Conservation (phyloP, 2,329 filamentous ascomycete species). For the Colletotrichum australisinense region DNA sequence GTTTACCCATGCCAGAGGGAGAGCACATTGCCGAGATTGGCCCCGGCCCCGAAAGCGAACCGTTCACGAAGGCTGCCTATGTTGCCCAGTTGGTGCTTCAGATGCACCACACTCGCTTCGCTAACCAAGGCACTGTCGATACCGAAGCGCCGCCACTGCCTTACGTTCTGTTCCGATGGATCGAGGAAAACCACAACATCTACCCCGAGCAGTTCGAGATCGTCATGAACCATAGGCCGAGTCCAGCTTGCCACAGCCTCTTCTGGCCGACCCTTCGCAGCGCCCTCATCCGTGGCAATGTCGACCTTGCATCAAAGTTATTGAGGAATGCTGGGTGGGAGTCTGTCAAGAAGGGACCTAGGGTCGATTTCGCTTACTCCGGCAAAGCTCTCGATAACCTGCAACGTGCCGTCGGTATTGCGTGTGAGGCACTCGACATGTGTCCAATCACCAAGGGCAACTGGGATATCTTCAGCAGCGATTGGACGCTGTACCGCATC, state of each 20-base stretch:
- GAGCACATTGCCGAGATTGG: slow-evolving; percentile 73
- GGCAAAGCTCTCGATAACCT: slow-evolving; percentile 84
- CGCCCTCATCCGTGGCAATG: slow-evolving; percentile 79
- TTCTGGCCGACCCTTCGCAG: slow-evolving; percentile 91
- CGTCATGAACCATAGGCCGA: slow-evolving; percentile 73
- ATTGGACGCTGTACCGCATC: slow-evolving; percentile 88
- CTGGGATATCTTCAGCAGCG: slow-evolving; percentile 85
- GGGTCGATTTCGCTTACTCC: slow-evolving; percentile 72
- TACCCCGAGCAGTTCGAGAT: slow-evolving; percentile 75
- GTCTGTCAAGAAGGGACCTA: slow-evolving; percentile 75
- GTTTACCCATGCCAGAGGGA: slow-evolving; percentile 59
- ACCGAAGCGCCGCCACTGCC: slow-evolving; percentile 70
- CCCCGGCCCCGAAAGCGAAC: slow-evolving; percentile 68
- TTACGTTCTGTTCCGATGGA: slow-evolving; percentile 85
- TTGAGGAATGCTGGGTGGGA: slow-evolving; percentile 83
- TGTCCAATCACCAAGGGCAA: slow-evolving; percentile 78
- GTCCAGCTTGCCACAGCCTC: slow-evolving; percentile 78
- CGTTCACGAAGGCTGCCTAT: slow-evolving; percentile 81
- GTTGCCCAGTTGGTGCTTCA: slow-evolving; percentile 82
- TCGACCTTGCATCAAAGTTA: slow-evolving; percentile 73
- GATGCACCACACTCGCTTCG: slow-evolving; percentile 75
- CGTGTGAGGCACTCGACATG: slow-evolving; percentile 75
- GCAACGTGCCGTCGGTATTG: slow-evolving; percentile 75
- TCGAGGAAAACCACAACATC: slow-evolving; percentile 79
- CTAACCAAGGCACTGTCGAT: slow-evolving; percentile 44